Evolutionary conservation across 2,329 filamentous ascomycete genomes (phyloP), one percentile per base, ranked within the genome.

Genomic region (Cephalotrichum gorgonifer): DNA sequence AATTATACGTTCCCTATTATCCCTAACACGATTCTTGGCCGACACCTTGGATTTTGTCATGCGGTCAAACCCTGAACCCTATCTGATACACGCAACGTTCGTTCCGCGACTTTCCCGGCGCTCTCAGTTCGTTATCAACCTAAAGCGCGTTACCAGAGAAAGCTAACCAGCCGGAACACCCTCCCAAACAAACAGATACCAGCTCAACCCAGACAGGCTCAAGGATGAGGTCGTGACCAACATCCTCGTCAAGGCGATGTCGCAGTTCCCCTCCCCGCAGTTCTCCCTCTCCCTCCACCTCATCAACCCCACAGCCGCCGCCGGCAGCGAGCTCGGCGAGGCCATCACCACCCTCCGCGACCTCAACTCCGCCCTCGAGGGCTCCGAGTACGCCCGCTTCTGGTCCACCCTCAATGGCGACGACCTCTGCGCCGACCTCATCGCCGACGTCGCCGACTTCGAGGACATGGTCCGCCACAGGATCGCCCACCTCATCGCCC

Each of bases 141-240:
- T n/a, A n/a, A n/a, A n/a, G n/a, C n/a, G n/a, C n/a, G n/a, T n/a
- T n/a, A n/a, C n/a, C n/a, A n/a, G n/a, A n/a, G n/a, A n/a, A n/a
- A n/a, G 31, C 42, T 47, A 43, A 30, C 45, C 17, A n/a, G n/a
- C n/a, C n/a, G n/a, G n/a, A n/a, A n/a, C n/a, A 28, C 43, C 28
- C 39, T 25, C 38, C 20, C 26, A 22, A 23, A 20, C 15, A 26
- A n/a, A 53, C 60, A 98, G 93, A 56, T 98, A 98, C 79, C 94
- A 98, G 75, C 95, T 98, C 74, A 98, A 98, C 81, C 93, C 93
- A 47, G 90, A 97, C 75, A 88, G 95, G 60, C 83, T 90, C 64
- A 91, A 93, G 75, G 87, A 95, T 64, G 93, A 98, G 71, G 88
- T 91, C 63, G 89, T 93, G 69, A 97, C 93, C 76, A 97, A 97